phyloP scores from a whole-genome alignment of 805 yeast genomes.

The Saccharomycopsis javanensis region DNA sequence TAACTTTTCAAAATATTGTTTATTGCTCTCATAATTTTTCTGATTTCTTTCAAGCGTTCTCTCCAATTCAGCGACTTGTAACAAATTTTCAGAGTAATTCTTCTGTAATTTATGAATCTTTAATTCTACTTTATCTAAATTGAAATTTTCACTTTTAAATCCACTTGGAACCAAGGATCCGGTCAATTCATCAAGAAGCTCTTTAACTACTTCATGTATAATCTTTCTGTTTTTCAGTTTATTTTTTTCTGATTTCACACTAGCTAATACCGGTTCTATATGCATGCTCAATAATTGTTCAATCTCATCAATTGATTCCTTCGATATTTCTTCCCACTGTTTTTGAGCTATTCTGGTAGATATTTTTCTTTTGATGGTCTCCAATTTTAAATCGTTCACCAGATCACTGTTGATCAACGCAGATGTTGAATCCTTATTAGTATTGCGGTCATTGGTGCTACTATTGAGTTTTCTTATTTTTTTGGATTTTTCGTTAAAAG shows the following conservation, averaged over 20 bases:
- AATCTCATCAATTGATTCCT: constrained; percentile 7
- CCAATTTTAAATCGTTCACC: constrained; percentile 6
- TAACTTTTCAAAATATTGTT: constrained; percentile 5
- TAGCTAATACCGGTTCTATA: constrained; percentile 10
- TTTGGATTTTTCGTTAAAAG: neutral
- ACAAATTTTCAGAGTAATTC: constrained; percentile 6
- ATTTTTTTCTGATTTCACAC: constrained; percentile 6
- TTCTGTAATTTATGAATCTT: constrained; percentile 6
- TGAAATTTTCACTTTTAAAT: constrained; percentile 6
- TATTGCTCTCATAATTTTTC: constrained; percentile 2
- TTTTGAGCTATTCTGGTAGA: constrained; percentile 12
- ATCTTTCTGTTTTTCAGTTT: constrained; percentile 5
- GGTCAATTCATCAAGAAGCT: constrained; percentile 4
- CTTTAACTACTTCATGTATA: neutral
- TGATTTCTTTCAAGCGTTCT: constrained; percentile 5
- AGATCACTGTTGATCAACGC: neutral
- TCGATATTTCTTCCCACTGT: constrained; percentile 17
- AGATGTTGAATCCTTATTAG: neutral
- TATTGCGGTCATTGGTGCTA: neutral
- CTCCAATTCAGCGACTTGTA: constrained; percentile 11
- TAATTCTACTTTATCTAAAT: constrained; percentile 7
- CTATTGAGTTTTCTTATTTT: neutral
- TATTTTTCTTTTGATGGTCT: constrained; percentile 5
- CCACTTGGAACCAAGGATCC: constrained; percentile 16
- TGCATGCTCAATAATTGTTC: neutral